Conservation (phyloP, 2,329 filamentous ascomycete genomes). For the Pestalotiopsis sp. region DNA sequence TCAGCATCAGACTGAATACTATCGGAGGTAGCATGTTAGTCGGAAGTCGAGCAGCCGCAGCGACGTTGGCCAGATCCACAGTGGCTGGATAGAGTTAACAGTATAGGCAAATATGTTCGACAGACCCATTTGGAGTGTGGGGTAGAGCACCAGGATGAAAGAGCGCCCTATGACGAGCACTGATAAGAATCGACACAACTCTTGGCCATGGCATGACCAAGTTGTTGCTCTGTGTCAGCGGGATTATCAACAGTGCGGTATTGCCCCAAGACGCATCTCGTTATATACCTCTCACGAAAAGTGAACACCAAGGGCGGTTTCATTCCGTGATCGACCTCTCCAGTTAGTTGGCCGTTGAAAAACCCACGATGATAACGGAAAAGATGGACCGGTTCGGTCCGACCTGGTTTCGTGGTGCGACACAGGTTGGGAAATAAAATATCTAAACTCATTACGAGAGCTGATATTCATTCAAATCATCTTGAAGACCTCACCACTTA, state of each 20-base stretch:
- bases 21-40: not conserved
- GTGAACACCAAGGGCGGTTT: not conserved
- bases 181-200: conserved; percentile 5
- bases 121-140: not conserved
- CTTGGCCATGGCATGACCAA: not conserved
- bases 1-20: not conserved
- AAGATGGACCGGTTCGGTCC: not conserved
- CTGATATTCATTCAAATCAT: not conserved
- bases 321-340: not conserved
- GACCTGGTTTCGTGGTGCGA: not conserved
- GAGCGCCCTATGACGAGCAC: conserved; percentile 5
- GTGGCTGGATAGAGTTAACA: conserved; percentile 1
- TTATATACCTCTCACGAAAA: not conserved
- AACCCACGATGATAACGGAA: not conserved
- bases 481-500: not conserved
- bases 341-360: not conserved
- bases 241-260: not conserved
- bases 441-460: not conserved
- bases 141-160: conserved; percentile 1
- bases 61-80: not conserved
- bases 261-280: not conserved
- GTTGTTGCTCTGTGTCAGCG: not conserved
- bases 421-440: not conserved
- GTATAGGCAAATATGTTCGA: conserved; percentile 1
- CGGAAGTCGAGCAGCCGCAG: conserved; percentile 6